These are phyloP conservation scores for Tuber calosporum DNA, from an alignment of 495 filamentous ascomycete genomes.

Conservation along the genomic window DNA sequence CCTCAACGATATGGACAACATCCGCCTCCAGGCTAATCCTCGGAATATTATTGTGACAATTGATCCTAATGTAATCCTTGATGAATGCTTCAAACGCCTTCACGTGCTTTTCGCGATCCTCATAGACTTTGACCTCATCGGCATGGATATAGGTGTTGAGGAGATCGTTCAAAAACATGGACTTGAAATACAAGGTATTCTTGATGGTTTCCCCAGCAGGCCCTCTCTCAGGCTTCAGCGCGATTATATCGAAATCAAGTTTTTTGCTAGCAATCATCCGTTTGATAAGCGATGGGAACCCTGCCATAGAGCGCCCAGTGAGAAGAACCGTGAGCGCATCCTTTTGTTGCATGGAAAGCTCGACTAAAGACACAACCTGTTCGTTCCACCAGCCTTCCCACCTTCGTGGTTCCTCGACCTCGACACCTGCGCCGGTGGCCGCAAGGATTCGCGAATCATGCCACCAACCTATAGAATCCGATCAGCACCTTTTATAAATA, in stretches of 20 bases:
- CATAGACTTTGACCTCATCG: slow-evolving; percentile 68
- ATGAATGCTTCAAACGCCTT: slow-evolving; percentile 79
- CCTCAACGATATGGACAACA: slow-evolving; percentile 80
- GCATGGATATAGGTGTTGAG: slow-evolving; percentile 76
- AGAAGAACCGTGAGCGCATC: slow-evolving; percentile 81
- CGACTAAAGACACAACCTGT: slow-evolving; percentile 72
- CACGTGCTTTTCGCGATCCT: slow-evolving; percentile 57
- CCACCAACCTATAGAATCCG: slow-evolving; percentile 64
- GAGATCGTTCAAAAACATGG: slow-evolving; percentile 67
- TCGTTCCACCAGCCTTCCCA: slow-evolving; percentile 99
- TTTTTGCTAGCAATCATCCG: slow-evolving; percentile 71
- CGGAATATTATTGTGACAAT: background rate
- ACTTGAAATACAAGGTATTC: slow-evolving; percentile 82
- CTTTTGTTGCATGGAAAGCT: slow-evolving; percentile 75
- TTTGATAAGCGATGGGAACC: slow-evolving; percentile 71
- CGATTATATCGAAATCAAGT: slow-evolving; percentile 81
- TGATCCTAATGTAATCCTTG: slow-evolving; percentile 51
- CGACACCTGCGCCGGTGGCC: slow-evolving; percentile 75
- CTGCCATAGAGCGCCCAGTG: slow-evolving; percentile 73
- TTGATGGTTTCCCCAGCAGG: slow-evolving; percentile 67
- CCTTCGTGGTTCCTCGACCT: slow-evolving; percentile 69
- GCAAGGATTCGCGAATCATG: slow-evolving; percentile 80
- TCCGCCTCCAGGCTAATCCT: slow-evolving; percentile 55
- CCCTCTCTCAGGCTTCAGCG: slow-evolving; percentile 75
- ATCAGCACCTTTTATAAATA: background rate